Percentiles rank a stretch among this genome's conserved stretches.
Conservation (phyloP, 257 asterid species). For the Salvia splendens region DNA sequence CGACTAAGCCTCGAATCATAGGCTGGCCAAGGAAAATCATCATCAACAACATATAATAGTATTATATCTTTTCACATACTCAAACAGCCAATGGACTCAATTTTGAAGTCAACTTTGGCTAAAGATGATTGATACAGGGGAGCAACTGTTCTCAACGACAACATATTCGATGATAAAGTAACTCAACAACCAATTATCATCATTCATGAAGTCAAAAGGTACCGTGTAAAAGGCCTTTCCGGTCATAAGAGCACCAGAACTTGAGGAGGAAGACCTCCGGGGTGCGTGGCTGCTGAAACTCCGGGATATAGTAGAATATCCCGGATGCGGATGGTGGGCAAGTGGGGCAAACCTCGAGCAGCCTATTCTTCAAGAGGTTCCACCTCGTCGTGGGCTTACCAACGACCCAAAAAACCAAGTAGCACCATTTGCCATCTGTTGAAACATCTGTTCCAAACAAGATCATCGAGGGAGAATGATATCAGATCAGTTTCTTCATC, state of each 20-base stretch:
- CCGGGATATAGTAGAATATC: slow-evolving; percentile 60
- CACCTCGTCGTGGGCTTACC: slow-evolving; percentile 56
- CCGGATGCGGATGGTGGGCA: slow-evolving; percentile 60
- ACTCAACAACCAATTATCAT: not conserved
- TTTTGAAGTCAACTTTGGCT: slow-evolving; percentile 35
- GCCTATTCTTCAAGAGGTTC: slow-evolving; percentile 62
- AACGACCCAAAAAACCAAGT: slow-evolving; percentile 70
- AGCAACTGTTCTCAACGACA: not conserved
- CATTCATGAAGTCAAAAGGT: slow-evolving; percentile 29
- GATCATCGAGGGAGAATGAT: not conserved
- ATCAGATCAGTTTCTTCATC: slow-evolving; percentile 10
- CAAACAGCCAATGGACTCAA: slow-evolving; percentile 22
- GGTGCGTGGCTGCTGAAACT: slow-evolving; percentile 61
- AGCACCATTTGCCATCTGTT: slow-evolving; percentile 88
- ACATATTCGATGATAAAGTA: slow-evolving; percentile 18
- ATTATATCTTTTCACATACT: not conserved
- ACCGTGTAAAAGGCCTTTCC: slow-evolving; percentile 76
- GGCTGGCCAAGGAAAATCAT: slow-evolving; percentile 19
- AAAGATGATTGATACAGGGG: slow-evolving; percentile 1
- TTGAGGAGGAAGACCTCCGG: slow-evolving; percentile 55
- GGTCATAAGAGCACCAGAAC: slow-evolving; percentile 65
- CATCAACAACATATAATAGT: slow-evolving; percentile 16
- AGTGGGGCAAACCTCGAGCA: slow-evolving; percentile 73
- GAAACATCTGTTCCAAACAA: slow-evolving; percentile 55
- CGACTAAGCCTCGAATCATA: slow-evolving; percentile 5